A percentile compares a stretch with the other conserved stretches of the same genome.
Conservation (phyloP, 2,329 filamentous ascomycete species). For the Alternaria tenuissima region DNA sequence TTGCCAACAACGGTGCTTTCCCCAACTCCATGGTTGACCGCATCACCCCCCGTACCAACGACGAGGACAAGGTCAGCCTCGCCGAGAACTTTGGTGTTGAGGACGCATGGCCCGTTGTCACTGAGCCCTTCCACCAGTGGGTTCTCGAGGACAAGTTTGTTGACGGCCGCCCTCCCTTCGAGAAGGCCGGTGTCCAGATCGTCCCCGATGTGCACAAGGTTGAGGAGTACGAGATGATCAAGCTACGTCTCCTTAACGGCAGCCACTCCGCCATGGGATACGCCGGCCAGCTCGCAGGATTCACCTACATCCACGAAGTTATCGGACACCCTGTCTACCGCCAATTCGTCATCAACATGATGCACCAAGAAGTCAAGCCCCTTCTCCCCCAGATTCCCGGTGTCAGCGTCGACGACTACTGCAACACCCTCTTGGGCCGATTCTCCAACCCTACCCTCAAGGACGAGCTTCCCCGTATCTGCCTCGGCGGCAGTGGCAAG, state of each 20-base stretch:
- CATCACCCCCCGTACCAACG: slow-evolving; percentile 39
- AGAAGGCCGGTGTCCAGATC: slow-evolving; percentile 42
- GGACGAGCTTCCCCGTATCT: slow-evolving; percentile 41
- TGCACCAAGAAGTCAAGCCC: slow-evolving; percentile 42
- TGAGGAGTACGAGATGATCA: slow-evolving; percentile 40
- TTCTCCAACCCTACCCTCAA: slow-evolving; percentile 42
- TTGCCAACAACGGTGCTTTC: slow-evolving; percentile 39
- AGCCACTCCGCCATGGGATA: slow-evolving; percentile 41
- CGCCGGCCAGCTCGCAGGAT: slow-evolving; percentile 36
- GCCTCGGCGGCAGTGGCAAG: slow-evolving; percentile 42
- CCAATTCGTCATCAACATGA: slow-evolving; percentile 41
- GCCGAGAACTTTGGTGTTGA: slow-evolving; percentile 35
- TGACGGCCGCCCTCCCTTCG: slow-evolving; percentile 39
- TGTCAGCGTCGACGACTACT: slow-evolving; percentile 39
- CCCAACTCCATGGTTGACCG: slow-evolving; percentile 44
- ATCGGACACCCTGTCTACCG: slow-evolving; percentile 33
- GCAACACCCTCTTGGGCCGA: slow-evolving; percentile 34
- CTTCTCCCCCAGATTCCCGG: slow-evolving; percentile 38
- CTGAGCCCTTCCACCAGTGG: slow-evolving; percentile 42
- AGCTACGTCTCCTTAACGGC: slow-evolving; percentile 40
- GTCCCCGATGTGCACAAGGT: slow-evolving; percentile 38
- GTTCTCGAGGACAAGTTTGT: slow-evolving; percentile 42
- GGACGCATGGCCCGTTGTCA: slow-evolving; percentile 41
- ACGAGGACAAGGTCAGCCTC: slow-evolving; percentile 31
- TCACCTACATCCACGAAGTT: slow-evolving; percentile 40